Percentiles rank a stretch among this genome's conserved stretches.
Conservation (phyloP, 495 filamentous ascomycete genomes). For the Aspergillus avenaceus region DNA sequence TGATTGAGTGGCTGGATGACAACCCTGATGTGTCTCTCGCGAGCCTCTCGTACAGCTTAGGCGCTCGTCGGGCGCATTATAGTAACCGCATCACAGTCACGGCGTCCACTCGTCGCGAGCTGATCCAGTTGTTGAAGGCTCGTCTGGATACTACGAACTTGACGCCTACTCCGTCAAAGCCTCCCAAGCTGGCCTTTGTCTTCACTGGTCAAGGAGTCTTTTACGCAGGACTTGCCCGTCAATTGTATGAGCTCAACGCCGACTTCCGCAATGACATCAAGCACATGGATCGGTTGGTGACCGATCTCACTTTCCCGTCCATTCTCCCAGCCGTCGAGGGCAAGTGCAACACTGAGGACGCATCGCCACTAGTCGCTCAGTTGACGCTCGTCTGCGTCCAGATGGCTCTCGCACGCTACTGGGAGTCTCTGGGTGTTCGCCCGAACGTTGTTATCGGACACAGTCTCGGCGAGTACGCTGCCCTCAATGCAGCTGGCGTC, state of each 20-base stretch:
- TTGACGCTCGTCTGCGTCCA: constrained; percentile 6
- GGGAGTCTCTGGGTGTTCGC: constrained; percentile 10
- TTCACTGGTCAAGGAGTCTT: constrained; percentile 34
- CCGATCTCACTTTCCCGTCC: too few relatives aligned
- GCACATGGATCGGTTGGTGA: not conserved
- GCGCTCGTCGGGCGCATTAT: constrained; percentile 74
- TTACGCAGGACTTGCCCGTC: not conserved
- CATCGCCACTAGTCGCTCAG: too few relatives aligned
- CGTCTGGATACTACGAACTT: not conserved
- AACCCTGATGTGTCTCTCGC: constrained; percentile 25
- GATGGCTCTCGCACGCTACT: constrained; percentile 21
- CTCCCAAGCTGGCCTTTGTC: constrained; percentile 14
- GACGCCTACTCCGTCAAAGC: not conserved
- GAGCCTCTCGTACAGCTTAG: constrained; percentile 69
- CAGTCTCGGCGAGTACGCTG: constrained; percentile 40
- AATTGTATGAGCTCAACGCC: not conserved
- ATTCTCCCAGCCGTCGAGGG: too few relatives aligned
- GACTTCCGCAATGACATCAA: not conserved
- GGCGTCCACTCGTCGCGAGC: too few relatives aligned
- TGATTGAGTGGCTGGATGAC: constrained; percentile 45
- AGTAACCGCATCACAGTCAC: constrained; percentile 60
- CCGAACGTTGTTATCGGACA: constrained; percentile 28
- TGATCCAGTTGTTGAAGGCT: too few relatives aligned
- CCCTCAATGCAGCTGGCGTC: constrained; percentile 22
- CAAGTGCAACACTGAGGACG: too few relatives aligned